Base-by-base conservation (phyloP, 345 rosid species). In the Aquilaria malaccensis region DNA sequence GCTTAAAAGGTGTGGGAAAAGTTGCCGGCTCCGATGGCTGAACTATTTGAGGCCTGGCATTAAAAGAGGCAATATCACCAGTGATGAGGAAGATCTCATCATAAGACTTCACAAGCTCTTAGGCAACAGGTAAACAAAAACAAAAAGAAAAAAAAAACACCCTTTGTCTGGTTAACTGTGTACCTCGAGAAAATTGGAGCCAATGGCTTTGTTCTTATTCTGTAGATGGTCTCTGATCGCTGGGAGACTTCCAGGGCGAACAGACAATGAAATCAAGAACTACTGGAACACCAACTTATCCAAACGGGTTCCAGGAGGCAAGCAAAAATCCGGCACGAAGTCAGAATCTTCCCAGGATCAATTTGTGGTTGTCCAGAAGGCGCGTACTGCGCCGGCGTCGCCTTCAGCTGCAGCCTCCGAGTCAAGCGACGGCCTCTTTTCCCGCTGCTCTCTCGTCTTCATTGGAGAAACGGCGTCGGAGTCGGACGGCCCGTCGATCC, bases 1-100 rank as follows among this genome's bases (percentile, higher is more conserved):
- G 56, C 69, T 80, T 10, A 70, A 70, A 50, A 72, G 85, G 52
- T 72, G 80, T 59, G 86, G 86, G 58, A 82, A 82, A 71, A 79
- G 86, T 59, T 82, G 86, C 67, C 74, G 83, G 58, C 50, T 82
- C 45, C 70, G 86, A 52, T 82, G 86, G 86, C 41, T 82, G 41
- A 82, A 82, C 47, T 82, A 82, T 69, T 60, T 82, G 33, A 82
- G 79, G 50, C 79, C 84, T 15, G 82, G 73, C 54, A 71, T 82
- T 48, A 82, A 77, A 68, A 75, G 87, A 71, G 82, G 82, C 45
- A 79, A 80, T 64, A 79, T 82, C 56, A 68, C 82, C 31, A 31
- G 29, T 9, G 81, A 77, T 41, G 87, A 82, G 73, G 84, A 82
- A 7, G 79, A 75, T 3, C 77, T 82, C 67, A 82, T 79, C 56